Percentiles rank a stretch among this genome's conserved stretches.
These are phyloP conservation scores for Flagelloscypha sp. DNA, from an alignment of 768 basidiomycete species.

Conservation along the genomic window DNA sequence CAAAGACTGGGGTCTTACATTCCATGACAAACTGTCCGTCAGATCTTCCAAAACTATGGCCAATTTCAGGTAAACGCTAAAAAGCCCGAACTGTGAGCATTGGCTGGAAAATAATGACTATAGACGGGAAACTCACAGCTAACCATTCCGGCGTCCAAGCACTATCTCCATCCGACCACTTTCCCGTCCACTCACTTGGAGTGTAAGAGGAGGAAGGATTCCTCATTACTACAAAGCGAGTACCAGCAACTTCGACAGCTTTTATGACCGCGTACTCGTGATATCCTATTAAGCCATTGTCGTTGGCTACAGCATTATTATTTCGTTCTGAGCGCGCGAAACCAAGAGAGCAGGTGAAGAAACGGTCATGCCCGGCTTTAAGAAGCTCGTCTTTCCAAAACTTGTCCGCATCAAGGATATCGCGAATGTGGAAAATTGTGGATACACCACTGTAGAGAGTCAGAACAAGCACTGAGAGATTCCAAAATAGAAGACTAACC, in stretches of 20 bases:
- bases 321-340: slow-evolving; percentile 22
- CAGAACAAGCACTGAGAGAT: too few relatives aligned
- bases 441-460: neutral
- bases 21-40: slow-evolving; percentile 56
- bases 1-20: slow-evolving; percentile 21
- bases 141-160: slow-evolving; percentile 52
- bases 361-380: slow-evolving; percentile 40
- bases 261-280: slow-evolving; percentile 43
- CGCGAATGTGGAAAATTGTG: slow-evolving; percentile 15
- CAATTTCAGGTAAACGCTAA: slow-evolving; percentile 32
- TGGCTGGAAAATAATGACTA: too few relatives aligned
- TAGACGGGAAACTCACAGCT: slow-evolving; percentile 16
- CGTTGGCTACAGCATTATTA: slow-evolving; percentile 13
- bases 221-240: slow-evolving; percentile 32
- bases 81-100: too few relatives aligned
- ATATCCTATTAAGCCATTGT: slow-evolving; percentile 31
- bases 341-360: slow-evolving; percentile 46
- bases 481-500: slow-evolving; percentile 24
- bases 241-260: slow-evolving; percentile 35
- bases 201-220: slow-evolving; percentile 39
- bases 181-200: slow-evolving; percentile 38
- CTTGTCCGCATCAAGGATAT: slow-evolving; percentile 30
- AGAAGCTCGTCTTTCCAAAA: slow-evolving; percentile 51
- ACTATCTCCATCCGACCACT: slow-evolving; percentile 48
- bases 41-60: slow-evolving; percentile 38